These are phyloP conservation scores for Ustilago sp. DNA, from an alignment of 1,284 basidiomycete species.

Conservation along the genomic window DNA sequence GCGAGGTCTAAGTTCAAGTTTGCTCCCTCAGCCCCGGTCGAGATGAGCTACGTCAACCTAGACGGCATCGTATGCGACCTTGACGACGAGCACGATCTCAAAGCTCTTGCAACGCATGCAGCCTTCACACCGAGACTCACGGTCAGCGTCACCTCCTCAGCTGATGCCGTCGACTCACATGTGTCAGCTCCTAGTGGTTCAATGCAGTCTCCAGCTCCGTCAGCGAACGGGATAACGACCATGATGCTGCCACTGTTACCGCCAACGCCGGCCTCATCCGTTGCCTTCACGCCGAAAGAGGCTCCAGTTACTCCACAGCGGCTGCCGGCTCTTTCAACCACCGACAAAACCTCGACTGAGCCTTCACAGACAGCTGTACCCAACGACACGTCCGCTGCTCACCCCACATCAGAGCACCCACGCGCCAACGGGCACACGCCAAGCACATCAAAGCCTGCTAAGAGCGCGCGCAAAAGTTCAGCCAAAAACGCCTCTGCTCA, in stretches of 20 bases:
- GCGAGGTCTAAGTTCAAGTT: constrained; percentile 44
- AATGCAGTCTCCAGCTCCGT: neutral
- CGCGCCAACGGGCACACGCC: neutral
- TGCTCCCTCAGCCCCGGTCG: constrained; percentile 20
- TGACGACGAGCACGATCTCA: constrained; percentile 54
- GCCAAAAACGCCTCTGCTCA: constrained; percentile 1
- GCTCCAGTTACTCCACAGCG: neutral
- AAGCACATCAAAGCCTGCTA: neutral
- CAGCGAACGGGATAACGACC: constrained; percentile 2
- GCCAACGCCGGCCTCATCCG: neutral
- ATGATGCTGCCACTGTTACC: neutral
- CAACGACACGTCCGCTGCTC: neutral
- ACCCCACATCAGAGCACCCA: neutral
- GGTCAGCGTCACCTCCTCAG: constrained; percentile 32
- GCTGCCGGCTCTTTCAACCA: neutral
- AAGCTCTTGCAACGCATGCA: constrained; percentile 52
- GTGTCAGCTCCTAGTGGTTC: neutral
- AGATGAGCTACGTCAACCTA: constrained; percentile 52
- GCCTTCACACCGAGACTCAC: constrained; percentile 36
- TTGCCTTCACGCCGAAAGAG: constrained; percentile 1
- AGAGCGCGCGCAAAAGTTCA: neutral
- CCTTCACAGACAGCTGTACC: neutral
- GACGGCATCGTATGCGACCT: constrained; percentile 52
- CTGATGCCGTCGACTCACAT: neutral
- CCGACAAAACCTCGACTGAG: neutral